Evolutionary conservation across 176 grass and related monocot species (phyloP).

Genomic region (Metroxylon sagu): DNA sequence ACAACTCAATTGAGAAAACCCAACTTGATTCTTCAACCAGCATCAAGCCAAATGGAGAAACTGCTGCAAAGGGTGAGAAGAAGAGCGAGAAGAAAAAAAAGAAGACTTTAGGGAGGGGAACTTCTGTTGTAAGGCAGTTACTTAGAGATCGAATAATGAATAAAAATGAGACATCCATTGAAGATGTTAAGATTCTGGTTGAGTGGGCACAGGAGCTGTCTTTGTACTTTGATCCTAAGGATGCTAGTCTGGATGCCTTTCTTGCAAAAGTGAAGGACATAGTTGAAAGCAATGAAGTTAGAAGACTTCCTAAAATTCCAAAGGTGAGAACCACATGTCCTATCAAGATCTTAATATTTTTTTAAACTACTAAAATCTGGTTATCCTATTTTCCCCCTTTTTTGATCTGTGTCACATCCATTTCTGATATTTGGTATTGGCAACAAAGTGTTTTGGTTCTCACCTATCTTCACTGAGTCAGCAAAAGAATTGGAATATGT

Average conservation of each 20-base stretch:
- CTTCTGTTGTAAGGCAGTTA: slow-evolving; percentile 50
- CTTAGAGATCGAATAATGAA: slow-evolving; percentile 43
- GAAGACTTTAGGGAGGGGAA: slow-evolving; percentile 87
- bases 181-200: slow-evolving; percentile 29
- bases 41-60: slow-evolving; percentile 23
- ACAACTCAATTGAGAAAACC: slow-evolving; percentile 78
- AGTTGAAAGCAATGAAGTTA: slow-evolving; percentile 97
- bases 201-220: slow-evolving; percentile 44
- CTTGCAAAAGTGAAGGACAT: slow-evolving; percentile 77
- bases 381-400: no score
- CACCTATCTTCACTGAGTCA: no score
- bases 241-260: slow-evolving; percentile 39
- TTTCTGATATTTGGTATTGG: no score
- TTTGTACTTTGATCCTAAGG: slow-evolving; percentile 65
- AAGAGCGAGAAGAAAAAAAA: slow-evolving; percentile 73
- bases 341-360: neutral
- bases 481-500: no score
- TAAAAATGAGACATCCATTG: slow-evolving; percentile 21
- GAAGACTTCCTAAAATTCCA: slow-evolving; percentile 96
- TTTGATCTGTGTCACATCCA: no score
- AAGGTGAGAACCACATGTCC: slow-evolving; percentile 44
- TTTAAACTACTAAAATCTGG: no score
- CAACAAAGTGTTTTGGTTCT: no score
- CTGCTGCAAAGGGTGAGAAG: slow-evolving; percentile 50
- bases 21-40: slow-evolving; percentile 19